Evolutionary conservation across 169 alveolate genomes (phyloP), one percentile per base, ranked within the genome.

Genomic region (Perkinsus olseni): DNA sequence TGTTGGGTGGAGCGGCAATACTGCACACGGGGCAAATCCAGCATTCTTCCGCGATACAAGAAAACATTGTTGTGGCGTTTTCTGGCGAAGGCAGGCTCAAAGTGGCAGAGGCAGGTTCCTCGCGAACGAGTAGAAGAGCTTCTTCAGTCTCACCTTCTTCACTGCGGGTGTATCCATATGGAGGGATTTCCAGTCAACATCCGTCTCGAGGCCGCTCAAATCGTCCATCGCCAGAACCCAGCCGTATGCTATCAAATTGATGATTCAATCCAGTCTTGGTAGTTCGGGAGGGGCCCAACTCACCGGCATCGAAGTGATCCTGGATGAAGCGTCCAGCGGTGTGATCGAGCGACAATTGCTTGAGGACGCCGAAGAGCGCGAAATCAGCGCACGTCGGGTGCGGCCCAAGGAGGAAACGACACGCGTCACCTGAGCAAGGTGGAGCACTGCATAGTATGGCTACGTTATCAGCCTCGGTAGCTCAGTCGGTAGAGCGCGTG

Each of bases 401-500:
- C 1, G 28, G 34, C 31, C 37, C 28, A 24, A 62, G 34, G 28
- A 62, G 34, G 82, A 62, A 62, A 24, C 82, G 82, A 13, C 1
- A 13, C 8, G 82, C 82, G 82, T 62, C 31, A 21, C 31, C 82
- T 62, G 17, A 62, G 28, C 31, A 62, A 24, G 82, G 82, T 6
- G 34, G 0, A 4, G 82, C 31, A 24, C 1, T 28, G 1, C 37
- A 62, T 3, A 62, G 1, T 45, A 62, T 40, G 11, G 11, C 50
- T 6, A 40, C n/a, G n/a, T 13, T 24, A 28, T 62, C 34, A 62
- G 82, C 34, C 82, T 62, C 82, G 82, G 82, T 97, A 97, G 98
- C 99, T 97, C 99, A 97, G 99, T 97, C 97, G 99, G 99, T 97
- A 98, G 99, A 98, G 99, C 99, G 99, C 99, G 98, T 97, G 99